Evolutionary conservation across 2,329 filamentous ascomycete species (phyloP), one percentile per base, ranked within the genome.

Genomic region (Endocalyx cinctus): DNA sequence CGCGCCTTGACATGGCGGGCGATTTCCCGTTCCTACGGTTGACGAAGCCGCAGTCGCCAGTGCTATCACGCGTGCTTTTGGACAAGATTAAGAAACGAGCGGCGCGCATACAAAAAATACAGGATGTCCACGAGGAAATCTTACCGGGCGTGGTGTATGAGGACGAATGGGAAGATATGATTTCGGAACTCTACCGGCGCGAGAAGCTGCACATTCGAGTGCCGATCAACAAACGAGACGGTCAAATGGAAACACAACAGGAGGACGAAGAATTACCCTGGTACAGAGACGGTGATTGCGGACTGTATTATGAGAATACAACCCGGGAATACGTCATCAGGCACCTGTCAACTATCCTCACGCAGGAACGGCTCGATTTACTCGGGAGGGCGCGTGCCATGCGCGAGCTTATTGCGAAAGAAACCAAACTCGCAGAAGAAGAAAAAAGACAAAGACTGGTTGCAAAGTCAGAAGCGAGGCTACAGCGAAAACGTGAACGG

Each of bases 1-100:
- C 84, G 1, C 60, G 62, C 2, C 51, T 87, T 2, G 62, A 72
- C 19, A 69, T 72, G 4, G 67, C 78, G 3, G 64, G 68, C 25
- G 69, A 67, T 17, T 58, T 79, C 16, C 75, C 82, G 1, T 82
- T 88, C 48, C 55, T 90, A 17, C 76, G 84, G 22, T 58, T 82
- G 27, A 69, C 64, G 41, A 84, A 83, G 54, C 79, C 79, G 5
- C 81, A 88, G 54, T 72, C 80, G 3, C 51, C 54, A 1, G 58
- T 59, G n/a, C 57, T 89, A 14, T 72, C 68, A n/a, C 61, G 71
- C 7, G 67, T 81, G 12, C 48, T 89, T 3, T 62, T 66, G 8
- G 62, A 73, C 31, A 76, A 74, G 47, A 55, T 71, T 13, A 39
- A 51, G 4, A 52, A 59, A 25, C 69, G 69, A n/a, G 57, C 66